Evolutionary conservation across 73 alveolate genomes (phyloP), one percentile per base, ranked within the genome.

Genomic region (Strombidium stylifer): DNA sequence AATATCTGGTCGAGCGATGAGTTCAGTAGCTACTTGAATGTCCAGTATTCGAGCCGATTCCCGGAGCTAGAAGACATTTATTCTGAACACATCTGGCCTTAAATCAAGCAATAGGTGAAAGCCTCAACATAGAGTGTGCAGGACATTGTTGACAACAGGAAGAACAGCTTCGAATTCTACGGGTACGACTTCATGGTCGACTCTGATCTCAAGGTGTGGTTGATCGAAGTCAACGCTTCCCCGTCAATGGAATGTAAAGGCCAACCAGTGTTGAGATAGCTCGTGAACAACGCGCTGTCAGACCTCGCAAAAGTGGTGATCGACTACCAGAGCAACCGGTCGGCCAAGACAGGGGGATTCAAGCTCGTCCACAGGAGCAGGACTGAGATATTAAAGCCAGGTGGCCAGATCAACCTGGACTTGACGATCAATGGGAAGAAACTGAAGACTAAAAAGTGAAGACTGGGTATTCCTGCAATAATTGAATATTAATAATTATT

Each of bases 1-100:
- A 89, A 88, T 69, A 91, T 92, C 97, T 88, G 96, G 98, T 82
- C 84, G 39, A 67, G 69, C 57, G 99, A 94, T 41, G 90, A 94
- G 52, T 90, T 94, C 60, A 52, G 84, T 45, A 52, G 64, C 36
- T 85, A 73, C 78, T 82, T 94, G 15, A 19, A 56, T 32, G 10
- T 10, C 10, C 4, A 4, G 10, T 32, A 6, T 10, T 4, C n/a
- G 10, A 10, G 42, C 42, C 4, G 10, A n/a, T 66, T 52, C 55
- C 2, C 31, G n/a, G 26, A 39, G 7, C 57, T 71, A 12, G 40
- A 45, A 30, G 89, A 78, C 45, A 57, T 57, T 0, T 78, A 52
- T 44, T 28, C 36, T 23, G 73, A 78, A 24, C 66, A 55, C 18
- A 44, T 78, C 2, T 53, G 54, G 51, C 80, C 69, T 23, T 20